Base-by-base conservation (phyloP, 257 asterid genomes). In the Orobanche coerulescens region DNA sequence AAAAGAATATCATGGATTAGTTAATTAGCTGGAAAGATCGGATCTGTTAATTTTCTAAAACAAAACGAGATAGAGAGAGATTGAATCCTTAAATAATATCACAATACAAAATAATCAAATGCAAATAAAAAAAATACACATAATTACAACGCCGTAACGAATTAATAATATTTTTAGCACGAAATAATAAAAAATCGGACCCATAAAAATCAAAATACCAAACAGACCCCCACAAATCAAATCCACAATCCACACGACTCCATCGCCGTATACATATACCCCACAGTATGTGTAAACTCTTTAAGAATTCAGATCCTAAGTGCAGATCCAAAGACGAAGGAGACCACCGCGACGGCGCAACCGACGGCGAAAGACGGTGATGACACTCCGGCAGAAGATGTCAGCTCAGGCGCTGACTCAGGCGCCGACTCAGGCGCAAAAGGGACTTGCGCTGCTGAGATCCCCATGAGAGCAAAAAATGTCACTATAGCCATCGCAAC, bases 341-440 rank as follows among this genome's bases (percentile, higher is more conserved):
- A 53, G 15, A 43, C 78, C 1, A 65, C 53, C 12, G 84, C 76
- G 44, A 66, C 61, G 46, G 78, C 76, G 49, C 61, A 67, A 4
- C 82, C 76, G n/a, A 46, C 65, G 14, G 64, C 64, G 43, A 79
- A 34, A 37, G 81, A 72, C 50, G 85, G 85, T 6, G 73, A 75
- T 8, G 69, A 48, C 2, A 75, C 28, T 14, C 76, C 81, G 18
- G 75, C 82, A 0, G 80, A 36, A 2, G 89, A 79, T n/a, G n/a
- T n/a, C n/a, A n/a, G n/a, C n/a, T n/a, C n/a, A n/a, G n/a, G n/a
- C n/a, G n/a, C n/a, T n/a, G n/a, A n/a, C n/a, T n/a, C n/a, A n/a
- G n/a, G n/a, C 1, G 75, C 63, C 26, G 87, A 82, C 7, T 76
- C 74, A 0, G 87, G 87, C 0, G 82, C 81, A 0, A 69, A 73